Evolutionary conservation across 129 eudicot genomes (phyloP), one percentile per base, ranked within the genome.

Genomic region (Glebionis coronaria): DNA sequence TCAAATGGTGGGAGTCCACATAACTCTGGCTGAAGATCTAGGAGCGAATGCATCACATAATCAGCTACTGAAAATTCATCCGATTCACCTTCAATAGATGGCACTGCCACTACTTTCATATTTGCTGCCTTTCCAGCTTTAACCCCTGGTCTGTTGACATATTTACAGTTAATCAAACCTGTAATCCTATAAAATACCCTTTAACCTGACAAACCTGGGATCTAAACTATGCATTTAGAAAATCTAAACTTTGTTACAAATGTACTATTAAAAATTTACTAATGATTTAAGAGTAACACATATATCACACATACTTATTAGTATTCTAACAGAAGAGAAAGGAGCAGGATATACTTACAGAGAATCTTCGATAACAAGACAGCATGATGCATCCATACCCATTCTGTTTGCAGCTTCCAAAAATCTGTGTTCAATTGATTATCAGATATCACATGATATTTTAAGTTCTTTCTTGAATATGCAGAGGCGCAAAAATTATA

Each of bases 291-390:
- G 19, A 46, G 47, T 40, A 62, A 63, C 2, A n/a, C 27, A 18
- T 5, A 65, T 9, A 68, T 16, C 65, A 54, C 0, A 16, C 28
- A 21, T 44, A 61, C 45, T 28, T 13, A 16, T 15, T 28, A 54
- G 2, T 6, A 44, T 28, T 19, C 9, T 9, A 15, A 18, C 12
- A 16, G 11, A 61, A 42, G 40, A 31, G 0, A 35, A 56, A 51
- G 21, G 25, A 42, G 1, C 61, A 8, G 2, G 28, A 69, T 61
- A 44, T 27, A 83, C 95, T 82, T 85, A 91, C 97, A 85, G 12
- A 54, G 97, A 87, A 64, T 91, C 97, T 72, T 91, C 97, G 53
- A 91, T 77, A 73, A 87, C 97, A 23, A 91, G 88, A 77, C 97
- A 91, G 75, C 72, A 56, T 76, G 74, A 77, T 25, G 97, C 67